These are phyloP conservation scores for Mentha longifolia DNA, from an alignment of 257 asterid genomes.

Conservation along the genomic window DNA sequence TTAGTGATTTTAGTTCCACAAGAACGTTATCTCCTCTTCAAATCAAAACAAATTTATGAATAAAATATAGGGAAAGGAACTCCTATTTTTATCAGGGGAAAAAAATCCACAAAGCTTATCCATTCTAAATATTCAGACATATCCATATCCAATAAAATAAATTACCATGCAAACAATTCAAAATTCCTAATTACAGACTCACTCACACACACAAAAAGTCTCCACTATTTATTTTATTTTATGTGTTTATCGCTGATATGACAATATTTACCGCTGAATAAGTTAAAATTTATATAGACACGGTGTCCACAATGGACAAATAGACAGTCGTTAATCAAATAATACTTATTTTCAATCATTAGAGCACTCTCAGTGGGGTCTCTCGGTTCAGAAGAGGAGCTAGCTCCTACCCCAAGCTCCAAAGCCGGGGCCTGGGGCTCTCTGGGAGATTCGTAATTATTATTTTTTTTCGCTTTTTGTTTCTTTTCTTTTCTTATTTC, in stretches of 20 bases:
- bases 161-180: not conserved
- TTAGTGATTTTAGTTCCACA: conserved; percentile 43
- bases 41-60: not conserved
- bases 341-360: too few relatives aligned
- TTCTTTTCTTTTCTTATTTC: too few relatives aligned
- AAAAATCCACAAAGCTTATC: conserved; percentile 31
- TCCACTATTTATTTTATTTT: not conserved
- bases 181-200: not conserved
- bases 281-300: too few relatives aligned
- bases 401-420: too few relatives aligned
- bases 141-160: conserved; percentile 8
- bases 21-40: conserved; percentile 40
- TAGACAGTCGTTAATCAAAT: too few relatives aligned
- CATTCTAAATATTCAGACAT: conserved; percentile 29
- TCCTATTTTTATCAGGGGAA: not conserved
- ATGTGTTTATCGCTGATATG: not conserved
- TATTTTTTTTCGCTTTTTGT: too few relatives aligned
- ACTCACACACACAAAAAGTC: not conserved
- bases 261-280: too few relatives aligned
- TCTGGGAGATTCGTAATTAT: too few relatives aligned
- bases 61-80: not conserved
- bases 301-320: too few relatives aligned
- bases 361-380: too few relatives aligned
- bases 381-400: too few relatives aligned
- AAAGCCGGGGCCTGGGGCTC: too few relatives aligned